Percentiles rank a stretch among this genome's conserved stretches.
phyloP scores from a whole-genome alignment of 1,284 basidiomycete genomes.

The Heliocybe sulcata region DNA sequence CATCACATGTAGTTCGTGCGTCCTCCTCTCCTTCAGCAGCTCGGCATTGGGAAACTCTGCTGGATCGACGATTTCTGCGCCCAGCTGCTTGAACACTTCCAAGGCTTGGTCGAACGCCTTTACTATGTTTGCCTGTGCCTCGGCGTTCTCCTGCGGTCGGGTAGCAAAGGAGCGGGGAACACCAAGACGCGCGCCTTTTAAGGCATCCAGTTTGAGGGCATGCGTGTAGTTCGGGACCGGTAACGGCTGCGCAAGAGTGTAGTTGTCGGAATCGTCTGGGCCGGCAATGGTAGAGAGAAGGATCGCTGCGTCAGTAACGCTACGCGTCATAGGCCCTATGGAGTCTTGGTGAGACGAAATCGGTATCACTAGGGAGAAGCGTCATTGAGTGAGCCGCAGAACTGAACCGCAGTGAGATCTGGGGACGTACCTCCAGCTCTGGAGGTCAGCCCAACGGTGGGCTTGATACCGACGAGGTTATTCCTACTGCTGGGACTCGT shows the following conservation, averaged over 20 bases:
- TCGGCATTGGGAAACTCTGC: conserved; percentile 29
- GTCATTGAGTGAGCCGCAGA: too few species aligned
- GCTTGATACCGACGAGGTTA: conserved; percentile 46
- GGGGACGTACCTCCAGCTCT: conserved; percentile 33
- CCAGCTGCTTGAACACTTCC: conserved; percentile 27
- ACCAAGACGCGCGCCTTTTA: conserved; percentile 32
- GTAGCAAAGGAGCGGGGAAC: conserved; percentile 26
- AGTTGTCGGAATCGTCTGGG: conserved; percentile 35
- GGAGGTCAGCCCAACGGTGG: conserved; percentile 43
- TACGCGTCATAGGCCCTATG: conserved; percentile 39
- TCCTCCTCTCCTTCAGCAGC: conserved; percentile 18
- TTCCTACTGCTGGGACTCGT: conserved; percentile 34
- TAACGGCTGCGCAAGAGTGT: conserved; percentile 32
- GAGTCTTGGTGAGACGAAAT: conserved; percentile 44
- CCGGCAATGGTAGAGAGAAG: conserved; percentile 38
- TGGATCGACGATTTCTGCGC: conserved; percentile 38
- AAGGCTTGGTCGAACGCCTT: conserved; percentile 31
- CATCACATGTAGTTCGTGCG: conserved; percentile 26
- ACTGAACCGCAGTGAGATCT: conserved; percentile 1
- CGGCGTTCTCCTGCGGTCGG: neutral
- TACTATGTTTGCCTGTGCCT: conserved; percentile 16
- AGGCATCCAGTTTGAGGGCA: conserved; percentile 26
- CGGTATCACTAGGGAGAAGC: conserved; percentile 31
- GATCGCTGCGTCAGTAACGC: conserved; percentile 36
- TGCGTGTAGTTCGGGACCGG: conserved; percentile 30